phyloP scores from a whole-genome alignment of 176 grass and related monocot genomes.

The Phoenix roebelenii region DNA sequence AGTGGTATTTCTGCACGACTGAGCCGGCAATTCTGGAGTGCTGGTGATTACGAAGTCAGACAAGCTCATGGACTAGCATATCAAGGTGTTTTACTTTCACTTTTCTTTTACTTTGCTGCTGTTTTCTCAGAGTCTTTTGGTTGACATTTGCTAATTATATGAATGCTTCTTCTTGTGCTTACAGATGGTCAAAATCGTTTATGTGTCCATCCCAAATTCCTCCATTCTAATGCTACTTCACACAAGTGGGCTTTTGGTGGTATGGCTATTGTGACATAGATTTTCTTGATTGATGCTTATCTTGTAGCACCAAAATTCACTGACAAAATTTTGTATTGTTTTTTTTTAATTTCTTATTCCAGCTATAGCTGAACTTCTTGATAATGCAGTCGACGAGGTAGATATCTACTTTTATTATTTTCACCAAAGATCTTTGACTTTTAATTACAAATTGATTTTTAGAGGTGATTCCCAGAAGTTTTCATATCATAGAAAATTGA shows the following conservation, averaged over 20 bases:
- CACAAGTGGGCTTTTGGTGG: slow-evolving; percentile 74
- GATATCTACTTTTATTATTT: no score
- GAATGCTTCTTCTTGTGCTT: not conserved
- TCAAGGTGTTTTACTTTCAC: slow-evolving; percentile 13
- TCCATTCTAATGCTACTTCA: slow-evolving; percentile 64
- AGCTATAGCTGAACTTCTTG: slow-evolving; percentile 56
- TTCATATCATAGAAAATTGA: no score
- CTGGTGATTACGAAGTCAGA: slow-evolving; percentile 37
- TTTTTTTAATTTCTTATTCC: slow-evolving; percentile 1
- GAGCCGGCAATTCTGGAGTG: slow-evolving; percentile 47
- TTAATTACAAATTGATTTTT: no score
- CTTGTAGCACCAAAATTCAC: no score
- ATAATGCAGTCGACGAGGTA: slow-evolving; percentile 61
- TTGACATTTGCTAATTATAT: not conserved
- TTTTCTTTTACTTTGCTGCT: not conserved
- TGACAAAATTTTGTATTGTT: no score
- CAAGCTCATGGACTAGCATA: slow-evolving; percentile 9
- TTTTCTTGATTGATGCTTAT: no score
- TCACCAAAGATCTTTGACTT: no score
- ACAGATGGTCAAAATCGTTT: slow-evolving; percentile 40
- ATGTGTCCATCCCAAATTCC: slow-evolving; percentile 53
- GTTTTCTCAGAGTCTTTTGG: not conserved
- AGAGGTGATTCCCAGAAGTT: no score
- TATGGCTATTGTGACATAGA: not conserved
- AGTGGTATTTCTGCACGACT: not conserved